Base-by-base conservation (phyloP, 1,284 basidiomycete species). In the Austropuccinia psidii region DNA sequence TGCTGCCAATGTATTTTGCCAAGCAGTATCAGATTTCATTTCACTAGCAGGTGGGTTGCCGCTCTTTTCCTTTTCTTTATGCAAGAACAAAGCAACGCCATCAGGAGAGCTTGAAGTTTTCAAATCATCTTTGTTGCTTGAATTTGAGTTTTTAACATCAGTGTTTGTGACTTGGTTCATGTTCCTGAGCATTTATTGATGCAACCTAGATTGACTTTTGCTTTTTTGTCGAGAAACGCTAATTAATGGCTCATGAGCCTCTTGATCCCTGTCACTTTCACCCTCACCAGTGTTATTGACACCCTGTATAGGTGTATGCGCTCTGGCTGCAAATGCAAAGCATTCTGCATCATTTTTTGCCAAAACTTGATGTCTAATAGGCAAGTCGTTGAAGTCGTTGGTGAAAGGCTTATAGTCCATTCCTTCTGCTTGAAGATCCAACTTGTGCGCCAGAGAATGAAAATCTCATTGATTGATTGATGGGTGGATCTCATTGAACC, bases 331-430 rank as follows among this genome's bases (percentile, higher is more conserved):
- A 41, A 47, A 31, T 15, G 68, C 35, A 15, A 70, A 27, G 37
- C 58, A 37, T 15, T 54, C 68, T 24, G 68, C 68, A 43, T 70
- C 43, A 60, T 55, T 70, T 57, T 60, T 41, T 5, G 60, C 45
- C 27, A 54, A 60, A 33, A 49, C 31, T 15, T 41, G 39, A 60
- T 55, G 68, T 27, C 47, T 55, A 54, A 70, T 60, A 24, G 31
- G 24, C 11, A 33, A 31, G 55, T 24, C 43, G 15, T 70, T 47
- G 24, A 58, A 61, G 3, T 47, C 41, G 55, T 70, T 70, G 6
- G 54, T 24, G 31, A 70, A 60, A 27, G 68, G 68, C 31, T 60
- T 70, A 37, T 61, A 70, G 31, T 58, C 60, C 57, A 70, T 70
- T 19, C 37, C 49, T 29, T 70, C 68, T 24, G 55, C 68, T 50